Evolutionary conservation across 2,329 filamentous ascomycete genomes (phyloP), one percentile per base, ranked within the genome.

Genomic region (Plectosphaerella cucumerina): DNA sequence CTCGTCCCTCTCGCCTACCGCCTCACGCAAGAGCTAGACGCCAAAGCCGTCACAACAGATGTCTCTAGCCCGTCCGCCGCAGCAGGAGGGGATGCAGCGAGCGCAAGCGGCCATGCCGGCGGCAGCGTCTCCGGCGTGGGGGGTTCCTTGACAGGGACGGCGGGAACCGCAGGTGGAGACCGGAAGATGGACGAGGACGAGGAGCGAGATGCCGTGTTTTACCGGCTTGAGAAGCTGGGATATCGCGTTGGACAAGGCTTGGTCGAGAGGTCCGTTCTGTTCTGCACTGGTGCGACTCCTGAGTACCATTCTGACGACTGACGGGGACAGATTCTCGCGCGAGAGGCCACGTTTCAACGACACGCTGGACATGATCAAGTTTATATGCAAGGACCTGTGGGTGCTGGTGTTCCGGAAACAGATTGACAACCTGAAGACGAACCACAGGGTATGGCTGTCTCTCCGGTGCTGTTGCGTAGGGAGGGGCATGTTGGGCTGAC

Each of bases 341-440:
- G 89, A 95, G 66, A 81, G 90, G 48, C 90, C 93, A 39, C 88
- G 91, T 46, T 95, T 97, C 65, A 89, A 87, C 55, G 91, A 96
- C 61, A 92, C 92, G 4, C 82, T 99, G 41, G 94, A 97, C 65
- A 88, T 92, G 47, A 99, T 99, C 67, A 99, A 99, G 69, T 97
- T 99, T 65, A 78, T 99, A 47, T 99, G 94, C 81, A 99, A 99
- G 75, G 94, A 99, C 68, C 78, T 99, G 43, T 99, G 94, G 94
- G 91, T 85, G 33, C 78, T 97, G 18, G 82, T 97, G 15, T 99
- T 97, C 70, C 82, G 89, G 66, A 99, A 99, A 72, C 95, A 97
- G 69, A 90, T 99, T 64, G 94, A 99, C 70, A 99, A 99, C 67
- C 78, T 99, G 44, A 99, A 99, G 73, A 99, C 94, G 9, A 99